Evolutionary conservation across 805 yeast species (phyloP), one percentile per base, ranked within the genome.

Genomic region (Teunomyces panamensis): DNA sequence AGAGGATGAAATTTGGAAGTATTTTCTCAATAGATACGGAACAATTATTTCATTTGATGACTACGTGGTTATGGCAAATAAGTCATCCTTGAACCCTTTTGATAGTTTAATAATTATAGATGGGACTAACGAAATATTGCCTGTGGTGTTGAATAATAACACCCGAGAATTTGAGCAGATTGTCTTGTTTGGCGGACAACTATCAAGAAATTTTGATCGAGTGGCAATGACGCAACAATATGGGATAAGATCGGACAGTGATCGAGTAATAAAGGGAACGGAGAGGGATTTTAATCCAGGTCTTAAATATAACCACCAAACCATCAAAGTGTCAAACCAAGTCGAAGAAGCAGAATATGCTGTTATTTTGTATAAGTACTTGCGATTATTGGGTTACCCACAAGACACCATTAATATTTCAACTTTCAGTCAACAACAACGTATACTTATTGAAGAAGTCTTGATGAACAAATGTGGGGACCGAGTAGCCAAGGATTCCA

Each of bases 301-400:
- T 5, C 48, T 51, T 37, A 45, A 46, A 35, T 14, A 41, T 27
- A 33, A 16, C n/a, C 10, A 36, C 1, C 56, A 53, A 32, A 45
- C 44, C n/a, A 43, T 60, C 2, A 24, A 45, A 8, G 56, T 50
- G 1, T 41, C 26, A 1, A 47, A 44, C 24, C 53, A 51, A 11
- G 44, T 59, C 11, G 60, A 55, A 44, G 60, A 80, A 52, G 84
- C 83, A 0, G 79, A 77, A 50, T 74, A 63, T 47, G 65, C 74
- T 13, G 77, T 77, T 11, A 60, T 65, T 0, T 49, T 79, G 5
- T 79, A 64, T 53, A 72, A 70, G 59, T 79, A 77, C 48, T 62
- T 82, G 73, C 54, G 76, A 4, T 49, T 70, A 3, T 45, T 71
- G 16, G 80, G 79, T 0, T 79, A 78, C 49, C 67, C 77, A 0